Conservation (phyloP, 345 rosid genomes). For the Odontarrhena argentea region DNA sequence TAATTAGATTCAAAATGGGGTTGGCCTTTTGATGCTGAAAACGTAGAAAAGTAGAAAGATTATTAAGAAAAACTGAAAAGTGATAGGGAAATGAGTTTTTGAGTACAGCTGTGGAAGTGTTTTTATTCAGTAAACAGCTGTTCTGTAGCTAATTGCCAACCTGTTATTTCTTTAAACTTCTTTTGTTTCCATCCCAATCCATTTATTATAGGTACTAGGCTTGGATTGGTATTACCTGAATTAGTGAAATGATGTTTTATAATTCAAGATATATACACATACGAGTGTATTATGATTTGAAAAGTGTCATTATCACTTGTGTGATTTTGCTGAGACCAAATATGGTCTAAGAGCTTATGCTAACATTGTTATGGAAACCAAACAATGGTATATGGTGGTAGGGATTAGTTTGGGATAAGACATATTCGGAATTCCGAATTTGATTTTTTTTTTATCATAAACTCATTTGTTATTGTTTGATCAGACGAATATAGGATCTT, state of each 20-base stretch:
- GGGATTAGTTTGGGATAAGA: too few relatives aligned
- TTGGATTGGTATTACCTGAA: not conserved
- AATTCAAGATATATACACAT: not conserved
- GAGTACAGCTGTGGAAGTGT: constrained; percentile 37
- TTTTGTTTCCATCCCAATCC: constrained; percentile 19
- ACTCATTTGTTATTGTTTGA: too few relatives aligned
- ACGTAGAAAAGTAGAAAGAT: constrained; percentile 10
- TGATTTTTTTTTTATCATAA: too few relatives aligned
- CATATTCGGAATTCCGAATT: too few relatives aligned
- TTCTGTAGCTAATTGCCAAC: constrained; percentile 35
- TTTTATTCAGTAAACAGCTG: constrained; percentile 38
- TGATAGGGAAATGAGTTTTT: constrained; percentile 31
- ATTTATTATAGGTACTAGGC: not conserved
- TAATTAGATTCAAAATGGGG: constrained; percentile 15
- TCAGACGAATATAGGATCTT: too few relatives aligned
- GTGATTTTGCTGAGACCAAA: not conserved
- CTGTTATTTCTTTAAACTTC: constrained; percentile 27
- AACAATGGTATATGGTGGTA: too few relatives aligned
- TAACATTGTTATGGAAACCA: too few relatives aligned
- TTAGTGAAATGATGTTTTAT: not conserved
- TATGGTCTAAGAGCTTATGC: too few relatives aligned
- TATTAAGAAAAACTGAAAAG: constrained; percentile 5
- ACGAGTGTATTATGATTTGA: too few relatives aligned
- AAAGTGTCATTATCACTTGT: too few relatives aligned
- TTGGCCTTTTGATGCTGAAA: constrained; percentile 1